phyloP scores from a whole-genome alignment of 108 stramenopile genomes.

The Thalassiosira profunda region DNA sequence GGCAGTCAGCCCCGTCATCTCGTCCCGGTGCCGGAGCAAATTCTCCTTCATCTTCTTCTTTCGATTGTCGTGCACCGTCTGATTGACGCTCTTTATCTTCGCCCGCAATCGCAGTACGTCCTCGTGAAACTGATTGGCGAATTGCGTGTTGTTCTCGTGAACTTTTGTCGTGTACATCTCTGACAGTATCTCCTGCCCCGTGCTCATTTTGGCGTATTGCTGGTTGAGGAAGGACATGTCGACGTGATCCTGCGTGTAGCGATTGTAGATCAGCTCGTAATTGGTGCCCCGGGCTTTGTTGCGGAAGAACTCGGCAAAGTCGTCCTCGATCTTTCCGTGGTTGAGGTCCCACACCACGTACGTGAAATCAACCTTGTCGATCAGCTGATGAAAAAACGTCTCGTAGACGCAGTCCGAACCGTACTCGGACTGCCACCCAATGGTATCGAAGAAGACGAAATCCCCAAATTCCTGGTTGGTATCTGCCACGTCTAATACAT shows the following conservation, averaged over 20 bases:
- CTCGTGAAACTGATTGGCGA: constrained; percentile 18
- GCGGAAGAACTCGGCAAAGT: constrained; percentile 41
- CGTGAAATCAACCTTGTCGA: constrained; percentile 49
- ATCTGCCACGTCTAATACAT: constrained; percentile 47
- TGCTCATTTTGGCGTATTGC: constrained; percentile 52
- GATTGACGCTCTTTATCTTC: constrained; percentile 49
- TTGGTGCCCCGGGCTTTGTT: constrained; percentile 48
- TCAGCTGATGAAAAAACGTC: constrained; percentile 39
- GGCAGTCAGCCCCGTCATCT: constrained; percentile 29
- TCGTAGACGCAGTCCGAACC: constrained; percentile 35
- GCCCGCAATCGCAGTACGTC: constrained; percentile 31
- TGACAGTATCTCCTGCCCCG: constrained; percentile 32
- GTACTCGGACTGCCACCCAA: constrained; percentile 37
- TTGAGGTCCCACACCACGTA: constrained; percentile 53
- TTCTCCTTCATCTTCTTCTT: constrained; percentile 55
- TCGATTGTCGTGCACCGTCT: constrained; percentile 49
- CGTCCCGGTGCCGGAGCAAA: constrained; percentile 22
- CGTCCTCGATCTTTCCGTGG: constrained; percentile 50
- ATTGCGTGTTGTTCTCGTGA: constrained; percentile 43
- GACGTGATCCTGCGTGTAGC: constrained; percentile 11
- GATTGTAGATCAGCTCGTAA: constrained; percentile 49
- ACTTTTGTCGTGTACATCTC: constrained; percentile 46
- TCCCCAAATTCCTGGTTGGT: constrained; percentile 37
- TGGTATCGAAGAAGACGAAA: constrained; percentile 54
- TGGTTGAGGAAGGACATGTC: constrained; percentile 51